Evolutionary conservation across 179 eudicot genomes (phyloP), one percentile per base, ranked within the genome.

Genomic region (Camellia oleifera): DNA sequence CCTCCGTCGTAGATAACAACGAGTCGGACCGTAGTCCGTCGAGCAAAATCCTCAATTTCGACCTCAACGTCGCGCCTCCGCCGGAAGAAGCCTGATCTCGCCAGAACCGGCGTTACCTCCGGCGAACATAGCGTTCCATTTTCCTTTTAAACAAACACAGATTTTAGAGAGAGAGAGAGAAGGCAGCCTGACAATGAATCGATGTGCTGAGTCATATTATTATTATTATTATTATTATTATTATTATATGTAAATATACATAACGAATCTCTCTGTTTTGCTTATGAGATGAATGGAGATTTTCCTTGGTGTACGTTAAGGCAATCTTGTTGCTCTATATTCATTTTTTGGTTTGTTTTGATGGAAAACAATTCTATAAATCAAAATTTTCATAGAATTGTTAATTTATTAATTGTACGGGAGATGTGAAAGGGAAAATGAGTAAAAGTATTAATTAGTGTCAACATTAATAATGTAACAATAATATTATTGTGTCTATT

Each of bases 1-100:
- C 93, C 2, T 90, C 93, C 5, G 88, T 89, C 64, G 89, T 87
- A 10, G 89, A 87, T 84, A 80, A 86, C 74, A 80, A 78, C 20
- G 72, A 75, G 20, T 42, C 53, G 4, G 72, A 56, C 60, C 81
- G 74, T 18, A 70, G 18, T 9, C 63, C 68, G 70, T 48, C 64
- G 53, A 76, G 40, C 81, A 67, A 77, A 40, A 1, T 52, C 23
- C 42, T 82, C 17, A 72, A 78, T 75, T 87, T 87, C 50, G 90
- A 89, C 84, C 86, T 87, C 46, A 83, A 83, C 77, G 66, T 68
- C 20, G 83, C 85, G 3, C 85, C 85, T 13, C 82, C 81, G 32
- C 77, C 75, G 12, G 82, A 79, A 52, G 32, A 50, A 1, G 83
- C 77, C 74, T 85, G 78, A 82, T 73, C 56, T 52, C 0, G 54